Evolutionary conservation across 2,329 filamentous ascomycete species (phyloP).

Genomic region (Boeremia lycopersici): DNA sequence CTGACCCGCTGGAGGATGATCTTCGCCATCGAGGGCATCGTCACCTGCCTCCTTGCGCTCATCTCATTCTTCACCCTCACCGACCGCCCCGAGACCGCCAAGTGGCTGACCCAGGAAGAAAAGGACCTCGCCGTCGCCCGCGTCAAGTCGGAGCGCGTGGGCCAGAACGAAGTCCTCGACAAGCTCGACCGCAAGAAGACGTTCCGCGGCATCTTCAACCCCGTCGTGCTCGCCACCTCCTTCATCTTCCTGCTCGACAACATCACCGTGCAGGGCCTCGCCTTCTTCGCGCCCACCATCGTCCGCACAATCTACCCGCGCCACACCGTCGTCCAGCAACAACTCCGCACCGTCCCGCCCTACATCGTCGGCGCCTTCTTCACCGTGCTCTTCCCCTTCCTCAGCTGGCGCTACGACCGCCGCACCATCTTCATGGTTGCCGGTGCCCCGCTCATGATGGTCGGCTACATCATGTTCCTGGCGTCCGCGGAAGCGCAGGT

Average conservation of each 20-base stretch:
- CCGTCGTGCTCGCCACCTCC: conserved; percentile 63
- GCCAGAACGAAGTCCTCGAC: conserved; percentile 67
- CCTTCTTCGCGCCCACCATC: conserved; percentile 74
- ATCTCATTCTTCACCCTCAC: conserved; percentile 69
- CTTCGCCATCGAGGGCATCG: conserved; percentile 65
- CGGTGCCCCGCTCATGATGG: conserved; percentile 67
- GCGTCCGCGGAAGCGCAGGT: conserved; percentile 57
- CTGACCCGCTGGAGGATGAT: conserved; percentile 71
- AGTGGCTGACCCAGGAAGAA: conserved; percentile 69
- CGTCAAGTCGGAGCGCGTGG: conserved; percentile 71
- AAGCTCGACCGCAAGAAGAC: conserved; percentile 65
- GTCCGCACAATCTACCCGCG: conserved; percentile 70
- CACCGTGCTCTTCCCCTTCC: conserved; percentile 64
- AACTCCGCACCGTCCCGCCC: conserved; percentile 73
- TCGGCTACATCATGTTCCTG: conserved; percentile 73
- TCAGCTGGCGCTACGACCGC: conserved; percentile 66
- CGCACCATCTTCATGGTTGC: conserved; percentile 66
- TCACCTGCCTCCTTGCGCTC: conserved; percentile 63
- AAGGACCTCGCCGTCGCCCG: conserved; percentile 70
- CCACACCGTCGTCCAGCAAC: conserved; percentile 64
- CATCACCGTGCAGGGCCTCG: conserved; percentile 73
- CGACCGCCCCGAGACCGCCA: conserved; percentile 70
- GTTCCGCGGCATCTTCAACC: conserved; percentile 66
- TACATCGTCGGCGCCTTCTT: conserved; percentile 73
- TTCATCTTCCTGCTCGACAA: conserved; percentile 70